A percentile compares a stretch with the other conserved stretches of the same genome.
phyloP scores from a whole-genome alignment of 179 eudicot species.

The Spergularia azorica region DNA sequence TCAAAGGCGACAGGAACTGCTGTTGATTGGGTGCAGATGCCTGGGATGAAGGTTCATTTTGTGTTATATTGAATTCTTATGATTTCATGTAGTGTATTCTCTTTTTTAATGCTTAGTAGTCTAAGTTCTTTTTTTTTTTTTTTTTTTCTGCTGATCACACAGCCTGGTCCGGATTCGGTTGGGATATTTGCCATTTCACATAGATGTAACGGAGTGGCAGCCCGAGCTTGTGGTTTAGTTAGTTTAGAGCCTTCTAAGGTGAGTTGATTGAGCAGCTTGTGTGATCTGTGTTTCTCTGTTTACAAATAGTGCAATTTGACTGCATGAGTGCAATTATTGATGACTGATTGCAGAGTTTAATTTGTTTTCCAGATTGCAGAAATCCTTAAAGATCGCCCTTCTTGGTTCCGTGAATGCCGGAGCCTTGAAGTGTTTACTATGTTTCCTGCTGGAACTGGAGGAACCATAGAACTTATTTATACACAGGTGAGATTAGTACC shows the following conservation, averaged over 20 bases:
- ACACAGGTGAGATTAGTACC: constrained; percentile 57
- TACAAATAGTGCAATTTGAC: background rate
- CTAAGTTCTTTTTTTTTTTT: constrained; percentile 5
- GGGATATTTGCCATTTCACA: constrained; percentile 98
- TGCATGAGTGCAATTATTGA: background rate
- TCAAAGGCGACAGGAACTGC: constrained; percentile 99
- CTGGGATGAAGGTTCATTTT: constrained; percentile 94
- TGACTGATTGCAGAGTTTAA: constrained; percentile 1
- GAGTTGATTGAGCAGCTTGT: constrained; percentile 14
- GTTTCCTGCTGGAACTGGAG: constrained; percentile 90
- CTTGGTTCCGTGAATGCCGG: constrained; percentile 98
- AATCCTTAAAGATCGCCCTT: constrained; percentile 93
- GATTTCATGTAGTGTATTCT: background rate
- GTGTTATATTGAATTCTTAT: background rate
- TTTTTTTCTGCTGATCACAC: constrained; percentile 15
- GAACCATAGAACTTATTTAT: constrained; percentile 84
- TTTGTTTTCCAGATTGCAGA: constrained; percentile 64
- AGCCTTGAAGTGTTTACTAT: constrained; percentile 81
- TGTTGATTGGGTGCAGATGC: constrained; percentile 99
- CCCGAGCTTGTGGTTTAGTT: constrained; percentile 98
- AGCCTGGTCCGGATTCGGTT: constrained; percentile 99
- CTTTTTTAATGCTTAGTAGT: background rate
- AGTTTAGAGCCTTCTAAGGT: constrained; percentile 96
- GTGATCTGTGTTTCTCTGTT: background rate
- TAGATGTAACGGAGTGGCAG: constrained; percentile 94